Percentiles rank a stretch among this genome's conserved stretches.
phyloP scores from a whole-genome alignment of 163 green algal species.

The Dunaliella salina region DNA sequence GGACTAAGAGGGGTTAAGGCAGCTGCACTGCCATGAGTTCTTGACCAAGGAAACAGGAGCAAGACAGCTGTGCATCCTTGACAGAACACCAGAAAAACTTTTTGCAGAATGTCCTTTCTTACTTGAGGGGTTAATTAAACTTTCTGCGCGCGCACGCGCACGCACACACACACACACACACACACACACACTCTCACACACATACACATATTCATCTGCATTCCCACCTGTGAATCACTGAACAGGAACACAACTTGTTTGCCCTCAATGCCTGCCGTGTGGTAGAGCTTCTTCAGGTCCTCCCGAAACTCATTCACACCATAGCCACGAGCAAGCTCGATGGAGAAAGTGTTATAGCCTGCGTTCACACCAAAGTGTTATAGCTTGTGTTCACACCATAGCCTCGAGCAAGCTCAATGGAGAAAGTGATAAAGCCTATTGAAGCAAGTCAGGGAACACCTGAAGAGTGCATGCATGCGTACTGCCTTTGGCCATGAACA shows the following conservation, averaged over 20 bases:
- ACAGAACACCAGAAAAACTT: too few relatives aligned
- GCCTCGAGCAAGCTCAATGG: slow-evolving; percentile 74
- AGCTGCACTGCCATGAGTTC: too few relatives aligned
- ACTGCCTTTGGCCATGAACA: too few relatives aligned
- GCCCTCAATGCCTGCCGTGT: slow-evolving; percentile 54
- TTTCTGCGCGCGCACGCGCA: too few relatives aligned
- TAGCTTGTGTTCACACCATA: slow-evolving; percentile 69
- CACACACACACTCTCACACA: slow-evolving; percentile 19
- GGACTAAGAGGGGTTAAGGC: too few relatives aligned
- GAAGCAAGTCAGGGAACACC: too few relatives aligned
- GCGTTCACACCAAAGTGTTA: slow-evolving; percentile 66
- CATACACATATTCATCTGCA: slow-evolving; percentile 21
- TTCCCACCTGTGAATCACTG: slow-evolving; percentile 78
- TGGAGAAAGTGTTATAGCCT: slow-evolving; percentile 71
- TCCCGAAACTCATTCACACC: slow-evolving; percentile 74
- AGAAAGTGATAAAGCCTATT: slow-evolving; percentile 66
- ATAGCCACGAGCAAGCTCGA: slow-evolving; percentile 79
- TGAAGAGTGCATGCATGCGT: too few relatives aligned
- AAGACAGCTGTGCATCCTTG: too few relatives aligned
- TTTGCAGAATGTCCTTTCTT: too few relatives aligned
- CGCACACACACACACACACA: background rate
- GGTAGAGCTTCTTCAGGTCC: slow-evolving; percentile 81
- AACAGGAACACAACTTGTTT: slow-evolving; percentile 78
- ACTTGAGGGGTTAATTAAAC: too few relatives aligned
- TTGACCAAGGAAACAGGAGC: too few relatives aligned